Evolutionary conservation across 108 stramenopile genomes (phyloP).

Genomic region (Schizochytrium sp.): DNA sequence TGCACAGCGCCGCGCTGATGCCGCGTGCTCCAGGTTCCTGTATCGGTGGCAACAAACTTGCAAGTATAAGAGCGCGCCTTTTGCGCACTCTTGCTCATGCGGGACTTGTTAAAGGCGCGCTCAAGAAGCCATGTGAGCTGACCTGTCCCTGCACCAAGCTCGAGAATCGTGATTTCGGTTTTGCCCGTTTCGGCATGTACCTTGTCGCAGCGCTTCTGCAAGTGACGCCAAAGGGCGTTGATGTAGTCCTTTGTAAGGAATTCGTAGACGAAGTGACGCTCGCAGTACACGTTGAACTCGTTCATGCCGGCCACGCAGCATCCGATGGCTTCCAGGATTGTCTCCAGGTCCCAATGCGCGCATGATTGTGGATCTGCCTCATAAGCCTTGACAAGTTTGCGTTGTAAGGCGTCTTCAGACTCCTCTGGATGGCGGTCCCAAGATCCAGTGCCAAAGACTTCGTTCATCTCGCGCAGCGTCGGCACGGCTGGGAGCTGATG

Average conservation of each 20-base stretch:
- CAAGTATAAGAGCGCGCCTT: not conserved
- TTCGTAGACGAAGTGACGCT: constrained; percentile 9
- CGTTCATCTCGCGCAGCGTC: not conserved
- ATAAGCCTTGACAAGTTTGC: not conserved
- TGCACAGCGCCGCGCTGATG: not conserved
- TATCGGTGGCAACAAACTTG: not conserved
- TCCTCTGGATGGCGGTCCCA: not conserved
- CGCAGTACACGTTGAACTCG: not conserved
- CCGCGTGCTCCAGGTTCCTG: not conserved
- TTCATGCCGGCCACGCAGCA: constrained; percentile 19
- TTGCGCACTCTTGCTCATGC: not conserved
- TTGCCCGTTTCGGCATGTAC: not conserved
- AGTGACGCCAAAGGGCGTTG: not conserved
- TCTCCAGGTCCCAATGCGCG: not conserved
- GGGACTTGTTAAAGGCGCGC: not conserved
- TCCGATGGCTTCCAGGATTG: not conserved
- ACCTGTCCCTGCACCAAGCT: not conserved
- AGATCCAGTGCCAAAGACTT: not conserved
- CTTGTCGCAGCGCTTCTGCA: not conserved
- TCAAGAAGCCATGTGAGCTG: not conserved
- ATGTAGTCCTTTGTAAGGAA: not conserved
- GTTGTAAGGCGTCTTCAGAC: not conserved
- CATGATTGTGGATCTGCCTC: not conserved
- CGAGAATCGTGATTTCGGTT: not conserved
- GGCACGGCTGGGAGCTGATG: not conserved